These are phyloP conservation scores for Alliaria petiolata DNA, from an alignment of 345 rosid species.

Conservation along the genomic window DNA sequence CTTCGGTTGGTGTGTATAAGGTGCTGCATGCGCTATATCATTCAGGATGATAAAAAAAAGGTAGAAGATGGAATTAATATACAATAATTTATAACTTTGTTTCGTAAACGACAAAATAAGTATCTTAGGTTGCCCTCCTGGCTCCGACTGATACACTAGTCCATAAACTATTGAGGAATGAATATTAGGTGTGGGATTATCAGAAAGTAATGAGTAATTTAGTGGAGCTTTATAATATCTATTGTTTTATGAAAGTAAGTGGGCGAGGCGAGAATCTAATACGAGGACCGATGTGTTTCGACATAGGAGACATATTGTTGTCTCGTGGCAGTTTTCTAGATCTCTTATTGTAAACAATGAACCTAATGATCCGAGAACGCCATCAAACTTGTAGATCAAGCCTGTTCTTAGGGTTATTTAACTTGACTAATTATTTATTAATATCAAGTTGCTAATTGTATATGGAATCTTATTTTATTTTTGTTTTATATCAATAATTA, in stretches of 20 bases:
- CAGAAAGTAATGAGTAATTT: not conserved
- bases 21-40: constrained; percentile 8
- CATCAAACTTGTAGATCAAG: constrained; percentile 23
- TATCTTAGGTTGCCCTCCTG: constrained; percentile 9
- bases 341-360: constrained; percentile 16
- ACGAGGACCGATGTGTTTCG: constrained; percentile 26
- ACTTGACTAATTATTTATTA: not conserved
- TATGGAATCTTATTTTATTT: not conserved
- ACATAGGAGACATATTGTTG: constrained; percentile 23
- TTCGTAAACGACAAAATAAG: constrained; percentile 21
- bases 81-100: not conserved
- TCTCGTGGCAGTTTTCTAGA: constrained; percentile 23
- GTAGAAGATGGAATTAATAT: not conserved
- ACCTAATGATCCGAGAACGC: constrained; percentile 25
- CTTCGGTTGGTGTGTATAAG: not conserved
- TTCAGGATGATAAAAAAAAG: not conserved
- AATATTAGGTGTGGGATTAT: constrained; percentile 15
- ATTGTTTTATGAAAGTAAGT: constrained; percentile 10
- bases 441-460: constrained; percentile 13
- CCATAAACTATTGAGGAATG: not conserved
- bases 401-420: not conserved
- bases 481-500: not conserved
- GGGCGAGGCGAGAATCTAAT: constrained; percentile 25
- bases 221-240: constrained; percentile 15
- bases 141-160: constrained; percentile 1